These are phyloP conservation scores for Ceraceosorus guamensis DNA, from an alignment of 1,284 basidiomycete genomes.

Conservation along the genomic window DNA sequence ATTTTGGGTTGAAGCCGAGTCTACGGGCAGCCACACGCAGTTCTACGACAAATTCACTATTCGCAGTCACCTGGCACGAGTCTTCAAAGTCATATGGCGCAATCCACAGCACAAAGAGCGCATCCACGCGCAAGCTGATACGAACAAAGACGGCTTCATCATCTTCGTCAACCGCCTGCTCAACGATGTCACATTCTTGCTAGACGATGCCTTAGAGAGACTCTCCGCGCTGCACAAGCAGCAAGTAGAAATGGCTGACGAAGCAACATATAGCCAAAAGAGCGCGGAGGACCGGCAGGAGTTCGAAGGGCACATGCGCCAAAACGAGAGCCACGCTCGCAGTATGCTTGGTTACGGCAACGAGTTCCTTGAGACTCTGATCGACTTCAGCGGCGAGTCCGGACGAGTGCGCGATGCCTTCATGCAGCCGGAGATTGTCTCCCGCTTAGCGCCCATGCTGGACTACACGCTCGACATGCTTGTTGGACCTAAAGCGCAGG, in stretches of 20 bases:
- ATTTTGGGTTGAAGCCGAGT: conserved; percentile 97
- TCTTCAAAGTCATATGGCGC: conserved; percentile 44
- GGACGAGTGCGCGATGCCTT: conserved; percentile 71
- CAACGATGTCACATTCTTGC: conserved; percentile 96
- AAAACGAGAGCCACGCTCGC: conserved; percentile 72
- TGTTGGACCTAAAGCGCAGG: conserved; percentile 71
- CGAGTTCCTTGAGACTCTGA: conserved; percentile 79
- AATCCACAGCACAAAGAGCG: conserved; percentile 42
- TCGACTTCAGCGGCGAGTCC: conserved; percentile 76
- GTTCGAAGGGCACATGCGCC: conserved; percentile 67
- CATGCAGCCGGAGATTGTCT: conserved; percentile 92
- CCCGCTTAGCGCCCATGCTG: conserved; percentile 90
- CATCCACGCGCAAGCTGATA: conserved; percentile 28
- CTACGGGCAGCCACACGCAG: conserved; percentile 92
- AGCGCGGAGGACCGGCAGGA: conserved; percentile 72
- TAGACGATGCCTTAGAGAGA: conserved; percentile 90
- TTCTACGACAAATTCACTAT: conserved; percentile 96
- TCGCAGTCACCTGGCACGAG: conserved; percentile 50
- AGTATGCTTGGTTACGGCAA: conserved; percentile 79
- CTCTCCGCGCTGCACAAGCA: conserved; percentile 79
- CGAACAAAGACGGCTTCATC: conserved; percentile 52
- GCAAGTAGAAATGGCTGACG: conserved; percentile 74
- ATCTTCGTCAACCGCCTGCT: conserved; percentile 96
- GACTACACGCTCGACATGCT: conserved; percentile 88
- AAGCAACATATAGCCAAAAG: conserved; percentile 59